Conservation (phyloP, 2,329 filamentous ascomycete species). For the Pseudocercospora cruenta region DNA sequence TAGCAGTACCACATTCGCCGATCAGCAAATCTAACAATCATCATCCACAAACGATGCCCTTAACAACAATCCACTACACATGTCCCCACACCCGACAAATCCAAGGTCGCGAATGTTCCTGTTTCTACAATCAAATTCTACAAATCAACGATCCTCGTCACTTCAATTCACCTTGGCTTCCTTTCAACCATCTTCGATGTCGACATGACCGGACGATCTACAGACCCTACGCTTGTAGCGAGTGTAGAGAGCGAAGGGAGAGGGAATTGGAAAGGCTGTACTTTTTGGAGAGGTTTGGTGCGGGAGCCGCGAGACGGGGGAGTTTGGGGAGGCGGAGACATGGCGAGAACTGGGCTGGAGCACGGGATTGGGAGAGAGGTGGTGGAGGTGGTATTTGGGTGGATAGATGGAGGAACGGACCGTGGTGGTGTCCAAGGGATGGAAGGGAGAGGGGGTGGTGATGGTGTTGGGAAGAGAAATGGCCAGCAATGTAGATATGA, state of each 20-base stretch:
- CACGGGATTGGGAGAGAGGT: background rate
- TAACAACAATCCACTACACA: slow-evolving; percentile 30
- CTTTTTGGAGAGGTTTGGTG: slow-evolving; percentile 11
- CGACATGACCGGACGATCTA: slow-evolving; percentile 22
- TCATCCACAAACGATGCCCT: slow-evolving; percentile 27
- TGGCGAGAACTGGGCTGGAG: background rate
- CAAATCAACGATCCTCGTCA: slow-evolving; percentile 27
- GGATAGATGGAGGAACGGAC: slow-evolving; percentile 18
- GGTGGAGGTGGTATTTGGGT: background rate
- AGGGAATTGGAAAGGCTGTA: slow-evolving; percentile 14
- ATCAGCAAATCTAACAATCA: too few relatives aligned
- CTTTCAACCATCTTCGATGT: slow-evolving; percentile 25
- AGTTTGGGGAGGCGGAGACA: background rate
- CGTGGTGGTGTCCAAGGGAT: slow-evolving; percentile 19
- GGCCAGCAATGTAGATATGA: too few relatives aligned
- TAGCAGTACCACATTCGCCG: too few relatives aligned
- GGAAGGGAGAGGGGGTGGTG: slow-evolving; percentile 5
- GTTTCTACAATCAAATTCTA: slow-evolving; percentile 29
- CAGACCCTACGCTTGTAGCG: slow-evolving; percentile 14
- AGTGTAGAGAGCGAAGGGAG: slow-evolving; percentile 17
- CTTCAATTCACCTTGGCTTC: slow-evolving; percentile 20
- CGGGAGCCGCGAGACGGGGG: too few relatives aligned
- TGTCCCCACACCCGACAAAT: slow-evolving; percentile 30
- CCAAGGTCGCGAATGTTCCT: slow-evolving; percentile 30
- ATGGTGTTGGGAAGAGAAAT: background rate